These are phyloP conservation scores for Huntiella bhutanensis DNA, from an alignment of 2,329 filamentous ascomycete species.

Conservation along the genomic window DNA sequence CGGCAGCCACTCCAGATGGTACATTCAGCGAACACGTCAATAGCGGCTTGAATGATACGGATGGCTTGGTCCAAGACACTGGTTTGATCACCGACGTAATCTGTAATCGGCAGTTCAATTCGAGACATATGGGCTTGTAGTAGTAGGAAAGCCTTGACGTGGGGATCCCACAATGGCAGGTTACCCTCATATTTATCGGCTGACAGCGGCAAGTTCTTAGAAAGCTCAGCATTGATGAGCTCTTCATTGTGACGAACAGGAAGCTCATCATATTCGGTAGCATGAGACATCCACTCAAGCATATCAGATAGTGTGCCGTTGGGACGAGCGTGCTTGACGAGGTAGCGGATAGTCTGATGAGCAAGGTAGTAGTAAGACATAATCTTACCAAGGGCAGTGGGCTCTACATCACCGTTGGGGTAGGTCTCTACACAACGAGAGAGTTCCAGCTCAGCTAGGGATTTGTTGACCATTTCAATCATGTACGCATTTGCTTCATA, in stretches of 20 bases:
- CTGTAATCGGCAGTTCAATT: slow-evolving; percentile 78
- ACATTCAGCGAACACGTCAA: slow-evolving; percentile 86
- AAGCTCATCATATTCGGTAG: slow-evolving; percentile 91
- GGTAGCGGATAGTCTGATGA: slow-evolving; percentile 78
- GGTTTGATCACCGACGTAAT: slow-evolving; percentile 89
- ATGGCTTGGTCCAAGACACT: slow-evolving; percentile 88
- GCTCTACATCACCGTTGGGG: slow-evolving; percentile 72
- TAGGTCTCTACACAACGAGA: slow-evolving; percentile 72
- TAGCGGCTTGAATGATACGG: slow-evolving; percentile 86
- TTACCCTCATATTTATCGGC: slow-evolving; percentile 35
- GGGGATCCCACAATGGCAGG: slow-evolving; percentile 93
- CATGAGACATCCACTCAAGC: slow-evolving; percentile 79
- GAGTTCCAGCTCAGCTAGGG: slow-evolving; percentile 59
- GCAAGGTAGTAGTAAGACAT: slow-evolving; percentile 99
- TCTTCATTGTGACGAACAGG: slow-evolving; percentile 97
- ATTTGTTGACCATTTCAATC: slow-evolving; percentile 78
- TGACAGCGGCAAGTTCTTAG: slow-evolving; percentile 53
- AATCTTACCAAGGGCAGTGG: slow-evolving; percentile 87
- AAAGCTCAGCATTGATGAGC: slow-evolving; percentile 81
- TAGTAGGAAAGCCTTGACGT: slow-evolving; percentile 87
- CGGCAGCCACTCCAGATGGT: slow-evolving; percentile 59
- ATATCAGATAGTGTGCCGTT: slow-evolving; percentile 63
- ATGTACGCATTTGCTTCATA: slow-evolving; percentile 84
- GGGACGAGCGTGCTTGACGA: slow-evolving; percentile 57
- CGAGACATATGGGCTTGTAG: slow-evolving; percentile 91